Conservation (phyloP, 1,139 yeast genomes). For the Candida labiduridarum region DNA sequence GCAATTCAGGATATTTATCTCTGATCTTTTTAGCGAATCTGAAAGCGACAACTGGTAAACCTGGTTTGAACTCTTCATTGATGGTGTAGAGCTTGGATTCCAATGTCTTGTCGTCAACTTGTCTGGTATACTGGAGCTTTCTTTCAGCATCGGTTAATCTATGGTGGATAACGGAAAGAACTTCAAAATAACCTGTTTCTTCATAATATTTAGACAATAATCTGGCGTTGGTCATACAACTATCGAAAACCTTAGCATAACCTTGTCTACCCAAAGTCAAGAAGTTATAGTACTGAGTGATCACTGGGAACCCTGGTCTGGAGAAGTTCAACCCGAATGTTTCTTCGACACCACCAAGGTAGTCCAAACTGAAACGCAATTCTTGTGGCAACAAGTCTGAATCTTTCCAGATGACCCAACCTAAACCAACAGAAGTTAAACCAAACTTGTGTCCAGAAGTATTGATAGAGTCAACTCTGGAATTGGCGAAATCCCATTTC, state of each 20-base stretch:
- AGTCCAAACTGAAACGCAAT: constrained; percentile 72
- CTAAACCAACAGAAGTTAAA: constrained; percentile 84
- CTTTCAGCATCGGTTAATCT: constrained; percentile 26
- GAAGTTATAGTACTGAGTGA: constrained; percentile 85
- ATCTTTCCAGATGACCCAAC: constrained; percentile 89
- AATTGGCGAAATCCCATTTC: constrained; percentile 79
- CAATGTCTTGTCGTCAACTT: constrained; percentile 9
- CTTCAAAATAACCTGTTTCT: constrained; percentile 66
- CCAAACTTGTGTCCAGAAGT: constrained; percentile 97
- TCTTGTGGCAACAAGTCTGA: constrained; percentile 63
- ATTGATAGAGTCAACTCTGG: constrained; percentile 81
- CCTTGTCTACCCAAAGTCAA: constrained; percentile 73
- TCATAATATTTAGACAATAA: constrained; percentile 66
- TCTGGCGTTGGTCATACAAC: constrained; percentile 70
- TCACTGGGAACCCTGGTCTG: constrained; percentile 89
- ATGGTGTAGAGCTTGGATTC: constrained; percentile 11
- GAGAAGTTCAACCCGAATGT: constrained; percentile 86
- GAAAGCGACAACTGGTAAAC: constrained; percentile 90
- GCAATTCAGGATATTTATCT: constrained; percentile 71
- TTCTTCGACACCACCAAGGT: constrained; percentile 88
- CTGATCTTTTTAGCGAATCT: constrained; percentile 63
- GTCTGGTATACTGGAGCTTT: constrained; percentile 23
- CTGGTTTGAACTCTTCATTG: constrained; percentile 60
- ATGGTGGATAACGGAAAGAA: constrained; percentile 78
- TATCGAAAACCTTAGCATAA: constrained; percentile 60